Percentiles rank a stretch among this genome's conserved stretches.
Conservation (phyloP, 805 yeast species). For the Wickerhamomyces bisporus region DNA sequence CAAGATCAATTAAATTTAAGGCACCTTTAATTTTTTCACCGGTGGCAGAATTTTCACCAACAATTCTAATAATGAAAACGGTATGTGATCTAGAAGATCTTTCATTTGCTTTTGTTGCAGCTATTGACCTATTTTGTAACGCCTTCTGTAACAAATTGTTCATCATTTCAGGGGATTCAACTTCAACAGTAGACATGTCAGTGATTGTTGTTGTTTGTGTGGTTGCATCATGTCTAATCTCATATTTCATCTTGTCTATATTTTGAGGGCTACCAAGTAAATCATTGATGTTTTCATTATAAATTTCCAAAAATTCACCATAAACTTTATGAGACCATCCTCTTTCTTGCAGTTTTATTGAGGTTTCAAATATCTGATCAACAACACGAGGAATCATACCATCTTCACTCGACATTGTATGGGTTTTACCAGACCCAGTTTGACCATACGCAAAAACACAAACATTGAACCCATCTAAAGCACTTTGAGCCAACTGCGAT, state of each 20-base stretch:
- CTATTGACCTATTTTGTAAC: slow-evolving; percentile 61
- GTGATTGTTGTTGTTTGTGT: slow-evolving; percentile 53
- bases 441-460: slow-evolving; percentile 97
- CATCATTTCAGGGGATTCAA: slow-evolving; percentile 47
- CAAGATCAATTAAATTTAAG: slow-evolving; percentile 81
- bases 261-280: slow-evolving; percentile 36
- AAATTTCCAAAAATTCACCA: slow-evolving; percentile 85
- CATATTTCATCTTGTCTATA: slow-evolving; percentile 39
- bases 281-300: slow-evolving; percentile 78
- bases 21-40: slow-evolving; percentile 50
- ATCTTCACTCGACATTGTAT: slow-evolving; percentile 72
- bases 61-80: slow-evolving; percentile 60
- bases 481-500: slow-evolving; percentile 78
- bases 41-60: slow-evolving; percentile 47
- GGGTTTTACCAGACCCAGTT: slow-evolving; percentile 93
- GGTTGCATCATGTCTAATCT: slow-evolving; percentile 64
- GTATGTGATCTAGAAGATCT: slow-evolving; percentile 91
- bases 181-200: slow-evolving; percentile 45
- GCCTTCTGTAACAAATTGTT: slow-evolving; percentile 48
- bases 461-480: slow-evolving; percentile 84
- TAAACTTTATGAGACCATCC: slow-evolving; percentile 60
- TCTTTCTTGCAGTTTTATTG: slow-evolving; percentile 38
- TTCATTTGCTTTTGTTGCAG: slow-evolving; percentile 75
- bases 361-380: slow-evolving; percentile 58
- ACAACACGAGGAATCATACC: slow-evolving; percentile 84